phyloP scores from a whole-genome alignment of 352 stramenopile genomes.

The Pythium inflatum region DNA sequence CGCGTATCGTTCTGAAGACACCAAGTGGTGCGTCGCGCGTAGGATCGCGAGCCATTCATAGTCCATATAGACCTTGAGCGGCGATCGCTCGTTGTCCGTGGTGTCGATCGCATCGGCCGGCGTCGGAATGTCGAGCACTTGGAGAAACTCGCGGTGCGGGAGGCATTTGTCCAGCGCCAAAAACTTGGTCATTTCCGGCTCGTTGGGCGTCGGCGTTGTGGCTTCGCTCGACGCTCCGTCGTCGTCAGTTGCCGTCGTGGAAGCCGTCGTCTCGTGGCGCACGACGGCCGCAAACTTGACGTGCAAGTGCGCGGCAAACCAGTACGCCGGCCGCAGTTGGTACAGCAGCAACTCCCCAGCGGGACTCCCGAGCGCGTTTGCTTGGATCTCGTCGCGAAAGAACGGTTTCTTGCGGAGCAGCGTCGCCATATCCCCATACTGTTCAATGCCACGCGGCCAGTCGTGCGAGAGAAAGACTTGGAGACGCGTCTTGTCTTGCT shows the following conservation, averaged over 20 bases:
- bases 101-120: background rate
- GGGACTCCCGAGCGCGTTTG: conserved; percentile 94
- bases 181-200: conserved; percentile 87
- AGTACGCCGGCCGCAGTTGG: conserved; percentile 92
- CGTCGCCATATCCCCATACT: conserved; percentile 90
- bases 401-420: conserved; percentile 95
- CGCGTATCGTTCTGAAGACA: conserved; percentile 61
- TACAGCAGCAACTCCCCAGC: conserved; percentile 93
- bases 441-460: conserved; percentile 97
- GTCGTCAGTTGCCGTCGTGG: no score
- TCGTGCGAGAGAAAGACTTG: conserved; percentile 97
- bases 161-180: conserved; percentile 99
- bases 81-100: conserved; percentile 10
- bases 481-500: conserved; percentile 65
- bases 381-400: conserved; percentile 94
- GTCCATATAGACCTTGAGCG: conserved; percentile 91
- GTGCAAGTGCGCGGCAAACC: conserved; percentile 98
- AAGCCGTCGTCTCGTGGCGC: conserved; percentile 69
- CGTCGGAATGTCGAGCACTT: conserved; percentile 88
- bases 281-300: conserved; percentile 98
- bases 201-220: background rate
- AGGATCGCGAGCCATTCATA: conserved; percentile 95
- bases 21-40: conserved; percentile 90
- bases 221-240: background rate
- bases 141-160: conserved; percentile 93